Conservation (phyloP, 352 stramenopile species). For the Globisporangium recalcitrans region DNA sequence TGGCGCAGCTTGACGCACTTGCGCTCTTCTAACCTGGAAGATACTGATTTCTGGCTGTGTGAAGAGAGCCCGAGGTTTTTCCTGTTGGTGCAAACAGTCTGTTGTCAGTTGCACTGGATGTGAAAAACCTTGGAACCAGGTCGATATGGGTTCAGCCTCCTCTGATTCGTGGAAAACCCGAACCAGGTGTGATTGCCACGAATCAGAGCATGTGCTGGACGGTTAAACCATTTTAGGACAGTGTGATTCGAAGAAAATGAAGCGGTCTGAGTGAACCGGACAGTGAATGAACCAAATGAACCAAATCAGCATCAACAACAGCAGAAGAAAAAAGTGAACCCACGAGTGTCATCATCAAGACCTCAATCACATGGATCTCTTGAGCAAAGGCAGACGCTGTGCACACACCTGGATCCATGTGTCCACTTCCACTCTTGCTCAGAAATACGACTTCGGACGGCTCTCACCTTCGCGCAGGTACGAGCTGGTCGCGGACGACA, state of each 20-base stretch:
- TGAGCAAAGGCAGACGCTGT: not conserved
- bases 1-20: not conserved
- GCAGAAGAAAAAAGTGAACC: conserved; percentile 1
- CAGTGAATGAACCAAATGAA: not conserved
- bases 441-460: conserved; percentile 57
- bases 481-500: conserved; percentile 71
- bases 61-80: not conserved
- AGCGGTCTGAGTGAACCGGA: not conserved
- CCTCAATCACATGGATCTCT: not conserved
- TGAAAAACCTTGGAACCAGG: not conserved
- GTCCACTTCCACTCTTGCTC: conserved; percentile 10
- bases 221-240: not conserved
- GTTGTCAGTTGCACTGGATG: not conserved
- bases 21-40: not conserved
- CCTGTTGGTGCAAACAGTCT: not conserved
- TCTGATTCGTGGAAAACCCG: not conserved
- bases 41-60: conserved; percentile 4
- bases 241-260: not conserved
- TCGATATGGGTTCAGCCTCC: not conserved
- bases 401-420: not conserved
- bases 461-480: conserved; percentile 51
- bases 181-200: not conserved
- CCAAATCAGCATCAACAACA: not conserved
- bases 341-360: not conserved
- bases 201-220: not conserved